Base-by-base conservation (phyloP, 352 stramenopile genomes). In the Phytophthora sp. region DNA sequence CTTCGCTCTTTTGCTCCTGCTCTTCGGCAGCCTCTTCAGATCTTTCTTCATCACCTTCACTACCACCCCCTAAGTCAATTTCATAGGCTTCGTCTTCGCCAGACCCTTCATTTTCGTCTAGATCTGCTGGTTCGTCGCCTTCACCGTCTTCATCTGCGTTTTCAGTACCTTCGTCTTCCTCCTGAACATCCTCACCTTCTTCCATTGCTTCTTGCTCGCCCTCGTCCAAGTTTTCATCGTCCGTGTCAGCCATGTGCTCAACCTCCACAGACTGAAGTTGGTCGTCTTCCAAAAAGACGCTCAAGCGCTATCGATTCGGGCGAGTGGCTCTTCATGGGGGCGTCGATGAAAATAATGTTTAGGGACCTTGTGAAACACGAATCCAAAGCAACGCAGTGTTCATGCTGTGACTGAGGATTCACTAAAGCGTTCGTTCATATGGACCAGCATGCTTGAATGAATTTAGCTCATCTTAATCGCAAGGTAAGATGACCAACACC, bases 31-130 rank as follows among this genome's bases (percentile, higher is more conserved):
- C 28, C 10, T 50, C 37, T 18, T 35, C 30, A 1, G 11, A n/a
- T 13, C 2, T 2, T 28, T 62, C 28, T 13, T 53, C 48, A n/a
- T 46, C 30, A 10, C 34, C 15, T 15, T 49, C 35, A 12, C 23
- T 39, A 43, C 8, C 59, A 21, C 12, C 28, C 6, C 27, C 23
- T 18, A 69, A 53, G n/a, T 69, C 53, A 12, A 63, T 69, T 20
- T 63, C 60, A n/a, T 66, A 62, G 10, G 18, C 23, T 12, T 55
- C 46, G 11, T 61, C 34, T 37, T 41, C 54, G 5, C 21, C 18
- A 34, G 21, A n/a, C 10, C 18, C 42, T 35, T 55, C 39, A 18
- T 38, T 21, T n/a, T 52, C 51, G 12, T 41, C 17, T 11, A 28
- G 20, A 32, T 56, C 35, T 11, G 12, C 24, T 23, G 28, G 8